Evolutionary conservation across 2,329 filamentous ascomycete species (phyloP), one percentile per base, ranked within the genome.

Genomic region (Monosporascus sp.): DNA sequence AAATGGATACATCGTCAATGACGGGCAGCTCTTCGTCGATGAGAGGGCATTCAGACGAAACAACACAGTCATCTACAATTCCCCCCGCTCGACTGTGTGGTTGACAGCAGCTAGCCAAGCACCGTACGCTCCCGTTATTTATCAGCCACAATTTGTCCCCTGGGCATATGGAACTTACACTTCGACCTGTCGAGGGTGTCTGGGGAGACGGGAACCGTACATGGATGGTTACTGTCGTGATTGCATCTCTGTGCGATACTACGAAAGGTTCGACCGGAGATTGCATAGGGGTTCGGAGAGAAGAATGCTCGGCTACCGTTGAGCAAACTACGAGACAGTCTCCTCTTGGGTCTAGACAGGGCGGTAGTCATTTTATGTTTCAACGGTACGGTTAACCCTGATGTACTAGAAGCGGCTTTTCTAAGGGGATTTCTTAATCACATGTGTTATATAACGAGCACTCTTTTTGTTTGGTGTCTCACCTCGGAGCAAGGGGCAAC

Each of bases 31-130:
- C 22, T 24, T 59, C 15, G 36, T 67, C 31, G 54, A 65, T 46
- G 57, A 62, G 31, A 54, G 53, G 24, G 42, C 57, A 15, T 50
- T 64, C 3, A 52, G 47, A 39, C 48, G 59, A 36, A 57, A 49
- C 50, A 61, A 62, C 39, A 59, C 64, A 6, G 36, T 67, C 53
- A 64, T 67, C 48, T 63, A 64, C 54, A 68, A 68, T 49, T 48
- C 61, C 1, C 60, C 57, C 1, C 60, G 58, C 1, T 61, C 64
- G 17, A 58, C 52, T 1, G 55, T 68, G 51, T 57, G 58, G 36
- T 45, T 59, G 20, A 20, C 45, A 34, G 47, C 52, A 11, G 54
- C 4, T 22, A 17, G 9, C 36, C 34, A 51, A 37, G 24, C 25
- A n/a, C 51, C 51, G 1, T 44, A 50, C 11, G 36, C 34, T 3